These are phyloP conservation scores for Nitzschia inconspicua DNA, from an alignment of 108 stramenopile genomes.

Conservation along the genomic window DNA sequence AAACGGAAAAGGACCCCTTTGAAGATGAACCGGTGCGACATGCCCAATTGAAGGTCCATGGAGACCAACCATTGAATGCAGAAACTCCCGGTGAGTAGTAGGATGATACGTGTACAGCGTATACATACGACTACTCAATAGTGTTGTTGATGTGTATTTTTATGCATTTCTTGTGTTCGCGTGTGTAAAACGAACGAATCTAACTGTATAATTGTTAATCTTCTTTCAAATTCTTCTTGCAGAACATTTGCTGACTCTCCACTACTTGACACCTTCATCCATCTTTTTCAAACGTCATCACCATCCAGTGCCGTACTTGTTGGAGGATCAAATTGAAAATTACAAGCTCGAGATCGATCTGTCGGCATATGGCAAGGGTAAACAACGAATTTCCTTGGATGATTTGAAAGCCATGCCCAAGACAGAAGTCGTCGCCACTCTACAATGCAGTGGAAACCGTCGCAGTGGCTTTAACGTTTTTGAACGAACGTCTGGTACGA, in stretches of 20 bases:
- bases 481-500: slow-evolving; percentile 81
- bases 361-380: slow-evolving; percentile 40
- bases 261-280: slow-evolving; percentile 65
- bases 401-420: slow-evolving; percentile 73
- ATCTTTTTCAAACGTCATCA: slow-evolving; percentile 87
- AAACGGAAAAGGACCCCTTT: slow-evolving; percentile 65
- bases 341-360: slow-evolving; percentile 68
- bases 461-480: slow-evolving; percentile 81
- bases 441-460: slow-evolving; percentile 98
- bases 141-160: too few relatives aligned
- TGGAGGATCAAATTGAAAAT: slow-evolving; percentile 53
- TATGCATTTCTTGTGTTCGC: too few relatives aligned
- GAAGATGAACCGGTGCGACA: slow-evolving; percentile 66
- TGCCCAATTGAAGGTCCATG: slow-evolving; percentile 59
- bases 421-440: slow-evolving; percentile 68
- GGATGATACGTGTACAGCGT: too few relatives aligned
- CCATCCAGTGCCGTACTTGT: slow-evolving; percentile 83
- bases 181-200: too few relatives aligned
- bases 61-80: slow-evolving; percentile 82
- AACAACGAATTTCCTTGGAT: slow-evolving; percentile 45
- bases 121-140: too few relatives aligned
- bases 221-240: background rate
- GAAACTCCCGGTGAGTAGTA: too few relatives aligned
- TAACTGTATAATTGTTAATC: background rate
- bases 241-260: slow-evolving; percentile 43